A percentile compares a stretch with the other conserved stretches of the same genome.
These are phyloP conservation scores for Neopestalotiopsis clavispora DNA, from an alignment of 2,329 filamentous ascomycete genomes.

Conservation along the genomic window DNA sequence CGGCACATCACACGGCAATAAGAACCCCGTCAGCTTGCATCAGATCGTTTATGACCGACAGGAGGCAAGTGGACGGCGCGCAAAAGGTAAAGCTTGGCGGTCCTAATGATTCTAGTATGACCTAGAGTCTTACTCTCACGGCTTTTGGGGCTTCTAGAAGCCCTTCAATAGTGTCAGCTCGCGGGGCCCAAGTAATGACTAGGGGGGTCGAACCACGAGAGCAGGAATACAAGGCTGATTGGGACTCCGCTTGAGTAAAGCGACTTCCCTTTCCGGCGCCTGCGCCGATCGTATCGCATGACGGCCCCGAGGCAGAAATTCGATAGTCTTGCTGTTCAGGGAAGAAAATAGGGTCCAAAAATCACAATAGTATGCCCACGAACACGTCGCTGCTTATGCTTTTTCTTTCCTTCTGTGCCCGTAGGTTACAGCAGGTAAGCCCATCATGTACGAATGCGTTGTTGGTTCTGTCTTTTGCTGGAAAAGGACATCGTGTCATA, in stretches of 20 bases:
- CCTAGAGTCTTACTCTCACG: constrained; percentile 7
- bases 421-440: not conserved
- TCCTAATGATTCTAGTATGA: not conserved
- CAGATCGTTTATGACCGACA: not conserved
- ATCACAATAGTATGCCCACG: not conserved
- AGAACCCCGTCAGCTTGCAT: not conserved
- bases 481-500: constrained; percentile 1
- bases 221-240: not conserved
- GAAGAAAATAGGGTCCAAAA: not conserved
- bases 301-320: not conserved
- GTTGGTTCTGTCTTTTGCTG: not conserved
- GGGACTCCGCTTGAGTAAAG: not conserved
- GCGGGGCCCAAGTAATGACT: not conserved
- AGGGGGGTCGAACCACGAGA: not conserved
- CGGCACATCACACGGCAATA: constrained; percentile 1
- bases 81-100: not conserved
- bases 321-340: not conserved
- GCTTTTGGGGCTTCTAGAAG: constrained; percentile 17
- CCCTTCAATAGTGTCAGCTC: constrained; percentile 10
- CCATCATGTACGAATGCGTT: not conserved
- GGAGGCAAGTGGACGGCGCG: not conserved
- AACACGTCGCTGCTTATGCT: not conserved
- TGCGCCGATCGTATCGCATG: constrained; percentile 1
- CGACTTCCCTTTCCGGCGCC: not conserved
- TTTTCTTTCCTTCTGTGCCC: not conserved